A percentile compares a stretch with the other conserved stretches of the same genome.
phyloP scores from a whole-genome alignment of 1,139 yeast genomes.

The Citeromyces hawaiiensis region DNA sequence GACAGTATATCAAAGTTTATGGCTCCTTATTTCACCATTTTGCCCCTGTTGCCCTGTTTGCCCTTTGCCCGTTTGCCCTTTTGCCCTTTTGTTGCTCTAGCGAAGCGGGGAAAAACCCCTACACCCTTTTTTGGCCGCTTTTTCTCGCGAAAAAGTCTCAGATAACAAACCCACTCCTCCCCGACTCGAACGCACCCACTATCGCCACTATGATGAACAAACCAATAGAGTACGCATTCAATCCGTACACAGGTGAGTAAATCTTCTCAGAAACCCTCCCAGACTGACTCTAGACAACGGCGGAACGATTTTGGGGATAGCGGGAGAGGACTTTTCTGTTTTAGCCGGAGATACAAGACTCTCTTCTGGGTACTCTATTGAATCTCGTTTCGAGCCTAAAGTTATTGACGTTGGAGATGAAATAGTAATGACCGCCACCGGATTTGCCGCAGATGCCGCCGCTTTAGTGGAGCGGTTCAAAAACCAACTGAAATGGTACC shows the following conservation, averaged over 20 bases:
- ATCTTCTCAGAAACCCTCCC: background rate
- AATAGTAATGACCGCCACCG: constrained; percentile 82
- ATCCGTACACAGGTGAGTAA: constrained; percentile 57
- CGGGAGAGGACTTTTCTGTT: constrained; percentile 94
- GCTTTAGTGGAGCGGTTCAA: constrained; percentile 70
- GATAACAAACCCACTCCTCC: too few relatives aligned
- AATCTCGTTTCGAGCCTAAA: constrained; percentile 86
- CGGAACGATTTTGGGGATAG: constrained; percentile 94
- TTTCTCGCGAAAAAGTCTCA: too few relatives aligned
- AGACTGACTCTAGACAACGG: constrained; percentile 51
- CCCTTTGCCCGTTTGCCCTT: too few relatives aligned
- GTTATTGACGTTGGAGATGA: constrained; percentile 85
- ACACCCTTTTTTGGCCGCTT: too few relatives aligned
- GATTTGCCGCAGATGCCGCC: constrained; percentile 91
- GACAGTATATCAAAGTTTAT: too few relatives aligned
- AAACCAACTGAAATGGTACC: constrained; percentile 85
- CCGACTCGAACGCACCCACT: background rate
- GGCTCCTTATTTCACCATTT: too few relatives aligned
- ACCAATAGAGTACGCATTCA: constrained; percentile 88
- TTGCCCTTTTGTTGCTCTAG: too few relatives aligned
- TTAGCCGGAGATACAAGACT: constrained; percentile 98
- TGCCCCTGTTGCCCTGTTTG: too few relatives aligned
- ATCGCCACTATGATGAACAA: constrained; percentile 10
- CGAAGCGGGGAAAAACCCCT: too few relatives aligned
- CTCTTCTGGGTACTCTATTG: constrained; percentile 86